Conservation (phyloP, 129 eudicot species). For the Artemisia annua region DNA sequence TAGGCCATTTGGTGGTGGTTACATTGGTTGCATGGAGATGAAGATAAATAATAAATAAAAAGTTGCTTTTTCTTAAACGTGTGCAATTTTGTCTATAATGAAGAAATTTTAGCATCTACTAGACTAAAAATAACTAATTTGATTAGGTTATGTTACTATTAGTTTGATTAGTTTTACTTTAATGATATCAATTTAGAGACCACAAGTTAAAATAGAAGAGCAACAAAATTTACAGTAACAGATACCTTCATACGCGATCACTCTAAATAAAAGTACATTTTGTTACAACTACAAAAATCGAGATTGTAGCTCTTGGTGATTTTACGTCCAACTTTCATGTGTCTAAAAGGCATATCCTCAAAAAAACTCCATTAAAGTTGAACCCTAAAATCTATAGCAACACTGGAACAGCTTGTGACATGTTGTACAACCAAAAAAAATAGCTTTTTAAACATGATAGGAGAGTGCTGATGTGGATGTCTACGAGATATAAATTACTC, state of each 20-base stretch:
- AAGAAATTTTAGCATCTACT: background rate
- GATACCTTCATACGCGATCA: background rate
- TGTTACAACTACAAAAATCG: background rate
- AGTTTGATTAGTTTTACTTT: too few species aligned
- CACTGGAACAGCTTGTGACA: background rate
- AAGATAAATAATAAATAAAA: background rate
- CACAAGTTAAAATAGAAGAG: background rate
- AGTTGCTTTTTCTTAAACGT: background rate
- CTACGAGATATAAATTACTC: background rate
- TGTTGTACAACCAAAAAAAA: background rate
- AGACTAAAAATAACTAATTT: too few species aligned
- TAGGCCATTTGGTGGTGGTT: too few species aligned
- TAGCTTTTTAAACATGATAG: background rate
- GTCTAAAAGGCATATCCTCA: slow-evolving; percentile 8
- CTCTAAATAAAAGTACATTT: background rate
- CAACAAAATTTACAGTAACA: background rate
- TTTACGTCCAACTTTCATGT: background rate
- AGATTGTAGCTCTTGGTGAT: slow-evolving; percentile 6
- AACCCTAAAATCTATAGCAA: background rate
- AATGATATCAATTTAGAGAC: too few species aligned
- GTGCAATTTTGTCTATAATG: slow-evolving; percentile 1
- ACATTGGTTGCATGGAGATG: too few species aligned
- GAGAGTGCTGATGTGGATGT: too few species aligned
- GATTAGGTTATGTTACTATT: too few species aligned
- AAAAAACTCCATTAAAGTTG: background rate